Percentiles rank a stretch among this genome's conserved stretches.
These are phyloP conservation scores for Aspergillus avenaceus DNA, from an alignment of 495 filamentous ascomycete species.

Conservation along the genomic window DNA sequence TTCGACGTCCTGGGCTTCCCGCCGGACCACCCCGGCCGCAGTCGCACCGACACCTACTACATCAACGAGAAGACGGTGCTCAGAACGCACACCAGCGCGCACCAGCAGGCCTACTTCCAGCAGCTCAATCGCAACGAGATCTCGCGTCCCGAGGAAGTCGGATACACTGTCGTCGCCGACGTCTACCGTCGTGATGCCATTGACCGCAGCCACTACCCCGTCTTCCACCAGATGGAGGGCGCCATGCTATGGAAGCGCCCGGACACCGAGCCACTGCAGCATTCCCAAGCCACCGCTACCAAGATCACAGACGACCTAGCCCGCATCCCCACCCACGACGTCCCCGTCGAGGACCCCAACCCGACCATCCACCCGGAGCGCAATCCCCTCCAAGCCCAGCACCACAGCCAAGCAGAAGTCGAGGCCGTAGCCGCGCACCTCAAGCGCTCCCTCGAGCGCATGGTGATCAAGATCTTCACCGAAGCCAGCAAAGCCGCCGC, in stretches of 20 bases:
- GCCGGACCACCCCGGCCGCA: constrained; percentile 82
- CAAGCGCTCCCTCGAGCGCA: constrained; percentile 81
- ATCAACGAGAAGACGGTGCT: constrained; percentile 80
- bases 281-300: constrained; percentile 31
- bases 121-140: constrained; percentile 39
- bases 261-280: constrained; percentile 52
- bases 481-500: constrained; percentile 66
- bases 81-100: constrained; percentile 89
- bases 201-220: constrained; percentile 89
- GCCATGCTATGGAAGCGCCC: constrained; percentile 84
- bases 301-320: constrained; percentile 60
- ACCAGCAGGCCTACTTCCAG: constrained; percentile 84
- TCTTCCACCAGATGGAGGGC: constrained; percentile 99
- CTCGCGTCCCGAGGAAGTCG: constrained; percentile 59
- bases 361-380: constrained; percentile 72
- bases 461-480: constrained; percentile 86
- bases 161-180: constrained; percentile 90
- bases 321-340: constrained; percentile 60
- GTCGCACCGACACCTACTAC: constrained; percentile 91
- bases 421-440: constrained; percentile 82
- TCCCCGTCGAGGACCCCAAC: constrained; percentile 80
- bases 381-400: constrained; percentile 73
- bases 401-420: constrained; percentile 71
- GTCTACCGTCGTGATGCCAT: constrained; percentile 95
- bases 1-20: constrained; percentile 95